These are phyloP conservation scores for Orobanche coerulescens DNA, from an alignment of 257 asterid species.

Conservation along the genomic window DNA sequence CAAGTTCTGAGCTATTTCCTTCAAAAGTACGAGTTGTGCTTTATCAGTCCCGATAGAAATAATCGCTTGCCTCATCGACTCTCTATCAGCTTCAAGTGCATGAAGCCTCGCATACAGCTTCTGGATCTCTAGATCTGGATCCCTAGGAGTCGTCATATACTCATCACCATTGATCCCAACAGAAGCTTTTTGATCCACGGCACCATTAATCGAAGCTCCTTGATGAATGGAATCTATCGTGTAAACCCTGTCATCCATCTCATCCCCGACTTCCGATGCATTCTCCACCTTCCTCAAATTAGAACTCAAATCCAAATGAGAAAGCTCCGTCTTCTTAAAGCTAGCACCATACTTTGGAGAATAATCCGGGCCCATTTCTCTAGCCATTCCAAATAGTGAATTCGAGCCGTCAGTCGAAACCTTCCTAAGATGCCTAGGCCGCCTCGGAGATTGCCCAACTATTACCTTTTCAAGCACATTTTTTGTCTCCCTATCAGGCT, in stretches of 20 bases:
- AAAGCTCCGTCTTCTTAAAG: conserved; percentile 42
- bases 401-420: conserved; percentile 52
- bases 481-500: conserved; percentile 53
- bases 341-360: conserved; percentile 48
- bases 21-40: conserved; percentile 78
- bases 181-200: conserved; percentile 44
- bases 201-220: conserved; percentile 35
- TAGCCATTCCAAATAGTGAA: conserved; percentile 33
- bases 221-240: conserved; percentile 83
- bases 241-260: conserved; percentile 68
- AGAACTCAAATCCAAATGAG: conserved; percentile 41
- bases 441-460: conserved; percentile 71
- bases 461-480: conserved; percentile 65
- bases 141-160: conserved; percentile 49
- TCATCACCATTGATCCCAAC: conserved; percentile 39
- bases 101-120: conserved; percentile 87
- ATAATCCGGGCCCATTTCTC: conserved; percentile 46
- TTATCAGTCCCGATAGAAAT: conserved; percentile 87
- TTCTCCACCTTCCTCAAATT: conserved; percentile 50
- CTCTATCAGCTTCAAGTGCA: conserved; percentile 96
- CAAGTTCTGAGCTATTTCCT: conserved; percentile 92
- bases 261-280: conserved; percentile 66
- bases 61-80: conserved; percentile 91
- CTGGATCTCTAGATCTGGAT: conserved; percentile 67
- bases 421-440: conserved; percentile 48